Base-by-base conservation (phyloP, 2,329 filamentous ascomycete species). In the Orbilia blumenaviensis region DNA sequence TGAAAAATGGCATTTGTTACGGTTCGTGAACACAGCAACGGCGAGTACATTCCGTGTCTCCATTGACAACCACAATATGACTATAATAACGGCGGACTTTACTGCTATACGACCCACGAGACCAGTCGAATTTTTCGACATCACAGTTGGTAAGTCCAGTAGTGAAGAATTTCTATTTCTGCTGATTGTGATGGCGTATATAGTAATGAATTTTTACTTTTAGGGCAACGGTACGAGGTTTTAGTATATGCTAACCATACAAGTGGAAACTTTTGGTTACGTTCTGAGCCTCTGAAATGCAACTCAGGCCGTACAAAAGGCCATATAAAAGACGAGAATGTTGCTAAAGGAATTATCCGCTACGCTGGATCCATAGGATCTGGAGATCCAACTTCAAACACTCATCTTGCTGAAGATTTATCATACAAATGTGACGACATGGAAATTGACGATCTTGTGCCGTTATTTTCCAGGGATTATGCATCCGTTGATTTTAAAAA, bases 21-120 rank as follows among this genome's bases (percentile, higher is more conserved):
- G 84, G 23, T 72, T 86, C 18, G 81, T 86, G 75, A 86, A 86
- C 78, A 80, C 82, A 0, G 81, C 81, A 77, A 80, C 27, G 80
- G 81, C 64, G 21, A 58, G 38, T 12, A 60, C 41, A 1, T 78
- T 82, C 77, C 12, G 79, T 67, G 84, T 84, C 81, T 83, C 81
- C n/a, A 85, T 90, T 83, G 79, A 90, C 86, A 85, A 84, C 1
- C 89, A 91, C 81, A 86, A 83, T 21, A 83, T 91, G 82, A 89
- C 85, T 0, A 87, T 91, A 64, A 88, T 91, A 66, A 85, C 89
- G 21, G 87, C 87, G 79, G 89, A 91, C 80, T 89, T 89, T 66
- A 87, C 90, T 2, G 84, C 86, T 1, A 83, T 90, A 29, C 80
- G 87, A 77, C 89, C 90, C 0, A 91, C 90, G 80, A 84, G 86